Evolutionary conservation across 345 rosid genomes (phyloP).

Genomic region (Aquilaria malaccensis): DNA sequence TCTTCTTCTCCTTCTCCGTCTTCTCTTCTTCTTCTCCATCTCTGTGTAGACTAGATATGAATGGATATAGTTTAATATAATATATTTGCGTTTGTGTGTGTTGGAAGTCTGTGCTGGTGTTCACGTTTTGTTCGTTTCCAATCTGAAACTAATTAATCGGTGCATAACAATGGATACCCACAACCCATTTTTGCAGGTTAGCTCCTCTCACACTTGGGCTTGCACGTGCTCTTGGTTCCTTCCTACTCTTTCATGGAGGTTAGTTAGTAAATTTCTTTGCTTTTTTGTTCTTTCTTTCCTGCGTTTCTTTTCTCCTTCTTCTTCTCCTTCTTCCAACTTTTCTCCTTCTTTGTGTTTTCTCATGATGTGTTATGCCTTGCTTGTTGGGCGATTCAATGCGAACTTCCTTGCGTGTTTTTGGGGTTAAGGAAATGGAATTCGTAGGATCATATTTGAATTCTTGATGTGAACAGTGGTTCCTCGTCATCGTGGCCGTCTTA

Average conservation of each 20-base stretch:
- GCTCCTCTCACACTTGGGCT: conserved; percentile 19
- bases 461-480: conserved; percentile 6
- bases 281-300: not conserved
- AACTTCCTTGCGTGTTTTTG: conserved; percentile 7
- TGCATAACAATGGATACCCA: conserved; percentile 26
- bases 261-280: conserved; percentile 7
- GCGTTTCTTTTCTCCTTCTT: not conserved
- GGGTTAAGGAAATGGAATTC: conserved; percentile 9
- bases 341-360: not conserved
- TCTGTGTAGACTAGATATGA: not conserved
- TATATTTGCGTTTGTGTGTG: not conserved
- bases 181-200: conserved; percentile 24
- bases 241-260: conserved; percentile 2
- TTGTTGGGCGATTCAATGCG: conserved; percentile 16
- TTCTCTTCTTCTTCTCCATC: not conserved
- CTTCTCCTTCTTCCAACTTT: not conserved
- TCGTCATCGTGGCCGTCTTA: conserved; percentile 3
- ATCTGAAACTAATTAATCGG: conserved; percentile 22
- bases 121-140: conserved; percentile 29
- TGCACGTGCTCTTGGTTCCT: conserved; percentile 20
- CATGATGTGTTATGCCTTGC: conserved; percentile 6
- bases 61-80: not conserved
- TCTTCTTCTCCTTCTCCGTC: not conserved
- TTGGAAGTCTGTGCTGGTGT: conserved; percentile 9
- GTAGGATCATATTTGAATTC: conserved; percentile 28